phyloP scores from a whole-genome alignment of 306 rosid genomes.

The Canavalia gladiata region DNA sequence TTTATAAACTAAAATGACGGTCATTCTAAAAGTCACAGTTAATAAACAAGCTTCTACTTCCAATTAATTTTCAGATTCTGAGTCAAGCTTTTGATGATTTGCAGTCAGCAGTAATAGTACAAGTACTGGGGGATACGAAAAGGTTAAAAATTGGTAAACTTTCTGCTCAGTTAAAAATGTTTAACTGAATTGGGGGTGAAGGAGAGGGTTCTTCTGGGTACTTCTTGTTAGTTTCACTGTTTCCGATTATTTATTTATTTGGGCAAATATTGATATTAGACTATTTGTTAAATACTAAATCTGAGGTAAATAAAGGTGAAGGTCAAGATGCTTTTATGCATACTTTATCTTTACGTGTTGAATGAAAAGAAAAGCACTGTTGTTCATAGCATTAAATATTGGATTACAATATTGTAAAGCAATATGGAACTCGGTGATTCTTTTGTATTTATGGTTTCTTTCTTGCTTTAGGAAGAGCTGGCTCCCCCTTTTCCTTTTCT shows the following conservation, averaged over 20 bases:
- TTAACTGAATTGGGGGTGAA: slow-evolving; percentile 30
- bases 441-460: slow-evolving; percentile 56
- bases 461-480: slow-evolving; percentile 61
- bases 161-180: slow-evolving; percentile 31
- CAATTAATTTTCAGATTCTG: slow-evolving; percentile 31
- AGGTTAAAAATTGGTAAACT: slow-evolving; percentile 31
- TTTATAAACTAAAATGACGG: too few relatives aligned
- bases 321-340: slow-evolving; percentile 66
- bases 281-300: slow-evolving; percentile 40
- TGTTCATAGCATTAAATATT: slow-evolving; percentile 47
- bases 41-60: slow-evolving; percentile 9
- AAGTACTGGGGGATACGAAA: slow-evolving; percentile 21
- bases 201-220: background rate
- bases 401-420: slow-evolving; percentile 53
- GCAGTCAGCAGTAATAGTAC: slow-evolving; percentile 20
- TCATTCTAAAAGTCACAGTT: background rate
- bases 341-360: slow-evolving; percentile 79
- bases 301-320: slow-evolving; percentile 66
- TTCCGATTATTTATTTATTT: slow-evolving; percentile 10
- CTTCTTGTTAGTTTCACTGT: slow-evolving; percentile 11
- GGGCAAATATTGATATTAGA: slow-evolving; percentile 14
- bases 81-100: slow-evolving; percentile 45
- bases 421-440: slow-evolving; percentile 60
- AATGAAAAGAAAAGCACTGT: slow-evolving; percentile 60
- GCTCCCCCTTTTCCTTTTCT: slow-evolving; percentile 55